phyloP scores from a whole-genome alignment of 2,329 filamentous ascomycete species.

The Penicillium digitatum region DNA sequence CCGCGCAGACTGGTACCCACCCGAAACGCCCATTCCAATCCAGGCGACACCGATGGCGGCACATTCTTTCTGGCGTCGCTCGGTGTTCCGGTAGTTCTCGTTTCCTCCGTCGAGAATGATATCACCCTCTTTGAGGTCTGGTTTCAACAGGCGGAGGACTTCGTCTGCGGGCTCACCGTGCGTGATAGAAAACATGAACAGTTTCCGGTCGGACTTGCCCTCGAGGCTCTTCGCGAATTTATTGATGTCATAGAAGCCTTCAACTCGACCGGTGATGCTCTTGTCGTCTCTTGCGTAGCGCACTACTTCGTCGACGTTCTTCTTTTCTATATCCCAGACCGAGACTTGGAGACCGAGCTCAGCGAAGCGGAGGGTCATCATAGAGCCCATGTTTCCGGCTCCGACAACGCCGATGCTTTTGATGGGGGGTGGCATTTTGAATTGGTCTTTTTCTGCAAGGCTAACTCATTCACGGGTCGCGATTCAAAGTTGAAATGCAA shows the following conservation, averaged over 20 bases:
- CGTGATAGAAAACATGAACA: conserved; percentile 43
- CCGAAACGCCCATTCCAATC: conserved; percentile 65
- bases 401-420: conserved; percentile 41
- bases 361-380: conserved; percentile 42
- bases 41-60: conserved; percentile 58
- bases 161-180: conserved; percentile 39
- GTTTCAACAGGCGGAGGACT: conserved; percentile 41
- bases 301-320: conserved; percentile 35
- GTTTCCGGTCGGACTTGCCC: conserved; percentile 28
- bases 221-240: conserved; percentile 37
- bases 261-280: conserved; percentile 30
- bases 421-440: conserved; percentile 27
- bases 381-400: conserved; percentile 43
- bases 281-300: conserved; percentile 23
- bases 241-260: conserved; percentile 35
- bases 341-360: conserved; percentile 40
- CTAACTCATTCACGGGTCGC: neutral
- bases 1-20: conserved; percentile 65
- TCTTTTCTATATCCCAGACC: conserved; percentile 35
- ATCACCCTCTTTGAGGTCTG: conserved; percentile 56
- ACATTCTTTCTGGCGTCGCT: conserved; percentile 58
- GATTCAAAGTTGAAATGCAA: too few species aligned
- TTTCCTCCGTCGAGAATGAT: conserved; percentile 67
- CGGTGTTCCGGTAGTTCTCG: conserved; percentile 62
- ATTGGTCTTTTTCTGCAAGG: neutral